Percentiles rank a stretch among this genome's conserved stretches.
phyloP scores from a whole-genome alignment of 73 alveolate genomes.

The Stentor coeruleus region DNA sequence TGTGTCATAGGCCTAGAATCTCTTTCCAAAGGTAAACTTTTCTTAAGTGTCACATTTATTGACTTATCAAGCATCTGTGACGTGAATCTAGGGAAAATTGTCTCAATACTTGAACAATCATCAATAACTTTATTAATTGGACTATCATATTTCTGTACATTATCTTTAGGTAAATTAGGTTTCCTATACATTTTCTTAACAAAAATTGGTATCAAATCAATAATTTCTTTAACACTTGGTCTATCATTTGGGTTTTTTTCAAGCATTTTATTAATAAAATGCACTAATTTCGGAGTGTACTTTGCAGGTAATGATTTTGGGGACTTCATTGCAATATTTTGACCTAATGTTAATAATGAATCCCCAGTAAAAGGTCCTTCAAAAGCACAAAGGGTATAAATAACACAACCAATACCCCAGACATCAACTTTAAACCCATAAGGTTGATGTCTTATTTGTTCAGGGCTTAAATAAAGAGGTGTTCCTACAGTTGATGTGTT shows the following conservation, averaged over 20 bases:
- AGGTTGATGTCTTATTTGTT: constrained; percentile 73
- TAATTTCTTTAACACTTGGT: constrained; percentile 20
- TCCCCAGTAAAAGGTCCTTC: constrained; percentile 87
- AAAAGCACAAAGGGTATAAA: constrained; percentile 66
- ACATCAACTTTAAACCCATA: constrained; percentile 82
- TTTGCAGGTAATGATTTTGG: constrained; percentile 68
- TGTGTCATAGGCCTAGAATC: background rate
- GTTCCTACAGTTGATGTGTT: constrained; percentile 79
- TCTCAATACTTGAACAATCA: no score
- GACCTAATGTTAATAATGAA: constrained; percentile 59
- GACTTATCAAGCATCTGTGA: no score
- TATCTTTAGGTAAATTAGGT: background rate
- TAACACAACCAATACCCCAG: constrained; percentile 89
- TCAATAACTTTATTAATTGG: background rate
- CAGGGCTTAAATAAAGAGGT: constrained; percentile 86
- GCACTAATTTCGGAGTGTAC: constrained; percentile 32
- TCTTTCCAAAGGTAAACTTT: no score
- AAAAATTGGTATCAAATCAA: constrained; percentile 6
- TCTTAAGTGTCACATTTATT: no score
- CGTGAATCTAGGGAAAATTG: no score
- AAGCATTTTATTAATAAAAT: constrained; percentile 5
- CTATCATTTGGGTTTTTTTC: constrained; percentile 32
- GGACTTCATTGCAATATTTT: constrained; percentile 55
- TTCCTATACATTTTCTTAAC: background rate
- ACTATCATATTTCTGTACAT: background rate